Conservation (phyloP, 768 basidiomycete genomes). For the Macrolepiota albuminosa region DNA sequence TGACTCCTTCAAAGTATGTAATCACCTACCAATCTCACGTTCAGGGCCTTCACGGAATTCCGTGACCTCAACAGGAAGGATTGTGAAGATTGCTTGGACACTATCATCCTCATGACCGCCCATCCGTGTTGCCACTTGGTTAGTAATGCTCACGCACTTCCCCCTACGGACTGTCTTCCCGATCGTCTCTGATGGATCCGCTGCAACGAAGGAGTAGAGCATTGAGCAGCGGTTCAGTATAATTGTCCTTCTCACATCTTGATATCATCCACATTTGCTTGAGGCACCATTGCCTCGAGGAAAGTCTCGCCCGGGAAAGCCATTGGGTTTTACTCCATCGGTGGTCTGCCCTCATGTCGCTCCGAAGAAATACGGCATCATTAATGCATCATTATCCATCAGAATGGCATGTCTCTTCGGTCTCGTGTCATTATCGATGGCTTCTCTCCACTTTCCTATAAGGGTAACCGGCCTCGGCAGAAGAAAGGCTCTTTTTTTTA, state of each 20-base stretch:
- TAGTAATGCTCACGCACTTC: background rate
- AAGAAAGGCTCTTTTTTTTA: background rate
- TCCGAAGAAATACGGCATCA: background rate
- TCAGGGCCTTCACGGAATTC: background rate
- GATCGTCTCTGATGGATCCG: constrained; percentile 1
- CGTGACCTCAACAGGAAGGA: constrained; percentile 2
- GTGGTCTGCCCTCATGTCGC: background rate
- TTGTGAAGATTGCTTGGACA: background rate
- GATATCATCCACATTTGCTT: too few species aligned
- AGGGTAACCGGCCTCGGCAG: background rate
- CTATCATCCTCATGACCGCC: background rate
- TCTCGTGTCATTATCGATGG: constrained; percentile 8
- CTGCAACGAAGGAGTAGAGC: background rate
- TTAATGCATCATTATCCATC: background rate
- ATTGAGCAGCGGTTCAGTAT: background rate
- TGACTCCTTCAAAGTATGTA: background rate
- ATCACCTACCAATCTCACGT: background rate
- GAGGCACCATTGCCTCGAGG: background rate
- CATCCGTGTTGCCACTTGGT: background rate
- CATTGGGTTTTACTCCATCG: background rate
- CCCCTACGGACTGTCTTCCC: constrained; percentile 1
- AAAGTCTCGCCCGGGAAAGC: background rate
- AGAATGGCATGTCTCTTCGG: background rate
- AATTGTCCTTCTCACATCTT: background rate
- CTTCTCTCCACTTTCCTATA: background rate